A percentile compares a stretch with the other conserved stretches of the same genome.
Conservation (phyloP, 176 grass and related monocot genomes). For the Carex cristatella region DNA sequence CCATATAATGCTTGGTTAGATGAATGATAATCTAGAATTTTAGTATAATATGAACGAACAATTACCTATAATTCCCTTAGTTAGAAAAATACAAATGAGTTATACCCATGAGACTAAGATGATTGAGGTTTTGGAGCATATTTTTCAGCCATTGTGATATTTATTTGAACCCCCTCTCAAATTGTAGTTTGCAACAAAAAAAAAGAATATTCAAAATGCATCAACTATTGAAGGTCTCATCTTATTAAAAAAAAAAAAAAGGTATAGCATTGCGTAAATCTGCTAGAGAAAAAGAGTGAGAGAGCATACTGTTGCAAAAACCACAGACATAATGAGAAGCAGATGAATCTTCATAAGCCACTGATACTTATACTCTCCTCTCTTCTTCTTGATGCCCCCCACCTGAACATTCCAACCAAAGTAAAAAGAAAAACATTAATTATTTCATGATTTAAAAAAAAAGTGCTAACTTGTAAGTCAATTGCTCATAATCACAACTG, state of each 20-base stretch:
- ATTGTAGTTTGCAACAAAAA: slow-evolving; percentile 52
- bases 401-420: slow-evolving; percentile 40
- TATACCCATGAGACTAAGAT: slow-evolving; percentile 75
- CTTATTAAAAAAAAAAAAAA: background rate
- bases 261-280: background rate
- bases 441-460: background rate
- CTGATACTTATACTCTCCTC: slow-evolving; percentile 78
- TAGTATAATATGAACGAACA: background rate
- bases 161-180: slow-evolving; percentile 82
- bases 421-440: background rate
- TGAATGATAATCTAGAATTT: background rate
- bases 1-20: background rate
- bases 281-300: background rate
- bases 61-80: too few species aligned
- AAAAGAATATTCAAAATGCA: slow-evolving; percentile 27
- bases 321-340: slow-evolving; percentile 89
- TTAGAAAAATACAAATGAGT: background rate
- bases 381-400: slow-evolving; percentile 96
- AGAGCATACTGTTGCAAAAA: slow-evolving; percentile 79
- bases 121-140: slow-evolving; percentile 81
- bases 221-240: background rate
- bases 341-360: slow-evolving; percentile 99
- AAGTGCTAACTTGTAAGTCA: background rate
- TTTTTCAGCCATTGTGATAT: slow-evolving; percentile 91
- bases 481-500: background rate